Evolutionary conservation across 2,329 filamentous ascomycete species (phyloP), one percentile per base, ranked within the genome.

Genomic region (Venturia carpophila): DNA sequence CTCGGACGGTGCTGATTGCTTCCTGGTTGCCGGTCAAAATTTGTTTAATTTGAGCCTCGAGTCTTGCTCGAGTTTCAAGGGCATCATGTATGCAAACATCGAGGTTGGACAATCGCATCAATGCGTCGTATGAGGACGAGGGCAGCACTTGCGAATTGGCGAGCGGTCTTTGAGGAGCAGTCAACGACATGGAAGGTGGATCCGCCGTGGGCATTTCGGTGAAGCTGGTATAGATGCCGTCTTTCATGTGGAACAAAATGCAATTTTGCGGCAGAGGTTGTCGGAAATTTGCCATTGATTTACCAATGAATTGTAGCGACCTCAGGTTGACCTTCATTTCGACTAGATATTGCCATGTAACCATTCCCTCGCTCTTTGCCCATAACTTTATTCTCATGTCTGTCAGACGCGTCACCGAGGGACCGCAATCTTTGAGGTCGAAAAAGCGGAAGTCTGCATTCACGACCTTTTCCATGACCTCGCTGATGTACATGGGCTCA

Each of bases 11-110:
- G 2, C 69, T 67, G 21, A 80, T 71, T 1, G 74, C 73, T 11
- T 74, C 68, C 19, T 72, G 72, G 65, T 80, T 79, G 0, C 73
- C 67, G 11, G 75, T 70, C 0, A 80, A 71, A 39, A 80, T 74
- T 15, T 68, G 67, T 67, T 90, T 90, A 68, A 97, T 95, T 68
- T 96, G 90, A n/a, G 82, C 77, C 60, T 90, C 86, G 10, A 97
- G 80, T 64, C 83, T 82, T 67, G 89, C 85, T 17, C 89, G 86
- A 0, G 91, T 95, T 1, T 87, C 84, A 11, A 96, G 78, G 1
- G 92, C 92, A 75, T 97, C 93, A 73, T 95, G 91, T 30, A 97
- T 90, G 64, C 92, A 96, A 73, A 89, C 90, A 68, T 96, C 91
- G 19, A 97, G 81, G 66, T 92, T 96, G 6, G 90, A 88, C 13